Evolutionary conservation across 345 rosid genomes (phyloP), one percentile per base, ranked within the genome.

Genomic region (Syzygium aqueum): DNA sequence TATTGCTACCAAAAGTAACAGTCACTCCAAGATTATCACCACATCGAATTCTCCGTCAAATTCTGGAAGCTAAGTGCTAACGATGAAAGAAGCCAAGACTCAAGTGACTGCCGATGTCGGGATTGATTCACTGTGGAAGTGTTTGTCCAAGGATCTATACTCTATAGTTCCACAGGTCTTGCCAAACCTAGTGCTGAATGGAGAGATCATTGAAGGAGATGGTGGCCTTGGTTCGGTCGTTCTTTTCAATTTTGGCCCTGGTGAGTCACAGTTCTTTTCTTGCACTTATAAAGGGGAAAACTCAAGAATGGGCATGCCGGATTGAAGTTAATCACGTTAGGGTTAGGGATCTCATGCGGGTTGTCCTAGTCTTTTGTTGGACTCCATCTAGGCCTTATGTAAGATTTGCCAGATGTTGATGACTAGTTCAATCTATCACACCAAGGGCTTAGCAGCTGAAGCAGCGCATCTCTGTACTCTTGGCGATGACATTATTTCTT

Each of bases 181-280:
- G 21, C 93, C 91, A 30, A 78, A 77, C 51, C 37, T 89, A 11
- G 90, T 92, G 89, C 85, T 88, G 85, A 88, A 88, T 56, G 91
- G 77, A 14, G 49, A 88, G 30, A 50, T 90, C 14, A 85, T 90
- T 61, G 92, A 92, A 90, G 94, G 93, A 65, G 92, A 91, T 86
- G 93, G 91, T 49, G 89, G 90, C 77, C 89, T 90, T 52, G 90
- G 88, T 19, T 80, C 93, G 7, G 85, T 91, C 51, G 49, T 87
- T 25, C 92, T 88, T 85, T 86, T 93, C 87, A 88, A 82, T 15
- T 93, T 92, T 30, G 90, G 90, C 86, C 86, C 89, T 1, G 92
- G 92, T 91, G 49, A 89, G 88, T 90, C 52, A n/a, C 21, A 17
- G 25, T 40, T 23, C 57, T 14, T 15, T 51, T 28, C 85, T 23